phyloP scores from a whole-genome alignment of 257 asterid genomes.

The Ilex aquifolium region DNA sequence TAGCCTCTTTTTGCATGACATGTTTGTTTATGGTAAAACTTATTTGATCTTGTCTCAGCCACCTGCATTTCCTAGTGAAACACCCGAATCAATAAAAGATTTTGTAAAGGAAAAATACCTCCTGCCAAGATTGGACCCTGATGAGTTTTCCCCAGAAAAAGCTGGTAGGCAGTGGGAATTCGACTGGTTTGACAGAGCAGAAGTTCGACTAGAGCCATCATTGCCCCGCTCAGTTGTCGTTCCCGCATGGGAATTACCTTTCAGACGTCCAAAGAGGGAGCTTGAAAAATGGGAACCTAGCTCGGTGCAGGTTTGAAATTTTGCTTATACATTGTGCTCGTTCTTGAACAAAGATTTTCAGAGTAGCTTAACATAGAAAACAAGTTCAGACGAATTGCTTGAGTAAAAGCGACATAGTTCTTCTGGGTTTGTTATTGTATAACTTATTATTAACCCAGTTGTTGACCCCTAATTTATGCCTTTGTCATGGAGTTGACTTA shows the following conservation, averaged over 20 bases:
- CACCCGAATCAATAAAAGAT: slow-evolving; percentile 67
- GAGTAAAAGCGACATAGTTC: no score
- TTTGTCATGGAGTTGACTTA: slow-evolving; percentile 18
- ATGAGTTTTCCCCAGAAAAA: slow-evolving; percentile 67
- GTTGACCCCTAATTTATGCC: slow-evolving; percentile 4
- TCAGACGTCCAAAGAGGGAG: slow-evolving; percentile 45
- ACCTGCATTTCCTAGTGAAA: slow-evolving; percentile 86
- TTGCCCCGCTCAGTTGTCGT: slow-evolving; percentile 68
- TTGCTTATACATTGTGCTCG: background rate
- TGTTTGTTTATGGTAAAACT: slow-evolving; percentile 2
- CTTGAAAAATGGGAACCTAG: slow-evolving; percentile 72
- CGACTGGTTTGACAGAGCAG: slow-evolving; percentile 93
- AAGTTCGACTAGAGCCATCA: slow-evolving; percentile 67
- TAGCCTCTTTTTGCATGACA: background rate
- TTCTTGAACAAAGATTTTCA: background rate
- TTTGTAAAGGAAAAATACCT: slow-evolving; percentile 62
- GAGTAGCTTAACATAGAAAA: background rate
- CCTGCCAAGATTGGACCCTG: slow-evolving; percentile 71
- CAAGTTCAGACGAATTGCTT: background rate
- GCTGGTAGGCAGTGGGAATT: slow-evolving; percentile 97
- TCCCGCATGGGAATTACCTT: slow-evolving; percentile 92
- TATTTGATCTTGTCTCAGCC: slow-evolving; percentile 43
- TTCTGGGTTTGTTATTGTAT: no score
- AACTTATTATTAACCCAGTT: no score
- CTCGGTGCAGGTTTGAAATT: slow-evolving; percentile 66